These are phyloP conservation scores for Boletus reticuloceps DNA, from an alignment of 768 basidiomycete species.

Conservation along the genomic window DNA sequence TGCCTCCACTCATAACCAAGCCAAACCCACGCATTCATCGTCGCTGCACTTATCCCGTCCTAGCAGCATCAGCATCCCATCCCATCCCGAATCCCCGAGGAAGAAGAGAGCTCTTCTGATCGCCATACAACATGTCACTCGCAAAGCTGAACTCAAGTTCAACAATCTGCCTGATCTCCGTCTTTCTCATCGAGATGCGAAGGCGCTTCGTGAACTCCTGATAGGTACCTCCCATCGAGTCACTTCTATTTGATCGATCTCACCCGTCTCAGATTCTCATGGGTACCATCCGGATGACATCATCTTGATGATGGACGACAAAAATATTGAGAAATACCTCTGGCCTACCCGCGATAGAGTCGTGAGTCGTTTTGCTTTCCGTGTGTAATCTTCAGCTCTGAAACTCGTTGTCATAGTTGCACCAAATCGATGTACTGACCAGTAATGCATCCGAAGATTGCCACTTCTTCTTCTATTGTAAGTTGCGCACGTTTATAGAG, in stretches of 20 bases:
- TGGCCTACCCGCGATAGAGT: conserved; percentile 46
- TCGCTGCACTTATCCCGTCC: not conserved
- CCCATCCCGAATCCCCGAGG: not conserved
- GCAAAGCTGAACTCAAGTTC: not conserved
- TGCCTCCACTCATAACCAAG: not conserved
- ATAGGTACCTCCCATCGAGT: conserved; percentile 12
- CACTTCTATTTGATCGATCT: not conserved
- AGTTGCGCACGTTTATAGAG: conserved; percentile 1
- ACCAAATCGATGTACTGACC: conserved; percentile 42
- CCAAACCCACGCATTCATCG: not conserved
- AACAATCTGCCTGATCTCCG: conserved; percentile 4
- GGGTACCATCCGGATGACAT: conserved; percentile 41
- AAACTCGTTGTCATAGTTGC: conserved; percentile 23
- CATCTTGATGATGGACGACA: conserved; percentile 41
- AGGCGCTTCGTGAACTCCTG: conserved; percentile 8
- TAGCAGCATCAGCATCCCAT: not conserved
- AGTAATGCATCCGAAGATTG: conserved; percentile 42
- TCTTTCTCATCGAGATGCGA: conserved; percentile 20
- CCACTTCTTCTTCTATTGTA: conserved; percentile 57
- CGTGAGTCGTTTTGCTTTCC: conserved; percentile 27
- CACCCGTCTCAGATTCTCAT: conserved; percentile 29
- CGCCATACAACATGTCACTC: conserved; percentile 9
- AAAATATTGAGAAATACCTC: conserved; percentile 22
- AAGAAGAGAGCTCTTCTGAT: conserved; percentile 23
- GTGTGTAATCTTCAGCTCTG: not conserved